These are phyloP conservation scores for Claviceps maximensis DNA, from an alignment of 2,329 filamentous ascomycete species.

Conservation along the genomic window DNA sequence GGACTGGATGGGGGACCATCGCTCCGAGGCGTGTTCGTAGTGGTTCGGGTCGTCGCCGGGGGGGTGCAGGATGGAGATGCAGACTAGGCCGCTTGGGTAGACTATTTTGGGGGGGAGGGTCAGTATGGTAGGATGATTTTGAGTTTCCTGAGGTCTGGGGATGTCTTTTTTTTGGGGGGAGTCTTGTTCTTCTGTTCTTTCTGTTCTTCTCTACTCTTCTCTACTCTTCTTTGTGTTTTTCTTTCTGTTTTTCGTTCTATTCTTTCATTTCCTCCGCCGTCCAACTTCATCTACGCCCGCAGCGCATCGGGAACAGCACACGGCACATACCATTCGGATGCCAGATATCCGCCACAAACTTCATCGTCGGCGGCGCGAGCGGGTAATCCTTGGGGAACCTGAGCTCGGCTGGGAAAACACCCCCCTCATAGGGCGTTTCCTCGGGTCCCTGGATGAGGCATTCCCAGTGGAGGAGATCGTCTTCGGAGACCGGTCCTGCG, in stretches of 20 bases:
- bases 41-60: slow-evolving; percentile 96
- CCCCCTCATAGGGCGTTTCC: slow-evolving; percentile 90
- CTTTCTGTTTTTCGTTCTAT: not conserved
- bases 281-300: not conserved
- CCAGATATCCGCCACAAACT: slow-evolving; percentile 86
- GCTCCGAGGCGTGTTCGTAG: slow-evolving; percentile 90
- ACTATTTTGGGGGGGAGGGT: slow-evolving; percentile 50
- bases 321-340: slow-evolving; percentile 70
- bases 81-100: slow-evolving; percentile 82
- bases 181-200: not conserved
- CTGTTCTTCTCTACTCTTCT: too few relatives aligned
- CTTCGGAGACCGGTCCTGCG: slow-evolving; percentile 82
- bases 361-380: slow-evolving; percentile 91
- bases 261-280: not conserved
- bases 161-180: too few relatives aligned
- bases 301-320: too few relatives aligned
- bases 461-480: slow-evolving; percentile 94
- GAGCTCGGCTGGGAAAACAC: slow-evolving; percentile 87
- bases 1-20: slow-evolving; percentile 93
- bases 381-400: slow-evolving; percentile 95
- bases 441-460: slow-evolving; percentile 91
- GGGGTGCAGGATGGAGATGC: slow-evolving; percentile 95
- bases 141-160: too few relatives aligned
- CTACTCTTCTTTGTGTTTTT: not conserved
- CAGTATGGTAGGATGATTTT: not conserved